Base-by-base conservation (phyloP, 306 rosid species). In the Hylodesmum podocarpum region DNA sequence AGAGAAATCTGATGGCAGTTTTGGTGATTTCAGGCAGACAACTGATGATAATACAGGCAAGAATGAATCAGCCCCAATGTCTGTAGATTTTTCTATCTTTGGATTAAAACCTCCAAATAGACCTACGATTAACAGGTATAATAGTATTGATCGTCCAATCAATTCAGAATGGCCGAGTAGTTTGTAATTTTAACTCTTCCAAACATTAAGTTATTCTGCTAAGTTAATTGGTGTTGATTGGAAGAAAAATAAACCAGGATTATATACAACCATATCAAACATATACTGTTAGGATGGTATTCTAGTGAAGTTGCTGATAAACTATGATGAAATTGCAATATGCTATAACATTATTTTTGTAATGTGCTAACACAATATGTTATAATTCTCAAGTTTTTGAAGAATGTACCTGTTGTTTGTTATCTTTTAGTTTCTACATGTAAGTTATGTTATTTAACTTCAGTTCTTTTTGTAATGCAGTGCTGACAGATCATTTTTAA, bases 91-190 rank as follows among this genome's bases (percentile, higher is more conserved):
- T 82, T 93, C 97, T 65, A 66, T 90, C 65, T 93, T 90, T 88
- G 96, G 90, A 25, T 80, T 88, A 51, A 87, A 90, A 75, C 90
- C 98, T 81, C 93, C 96, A 33, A 89, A 83, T 82, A 90, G 96
- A 76, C 98, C 98, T 72, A 93, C 98, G 21, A 89, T 93, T 71
- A 90, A 87, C 85, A 93, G 98, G 98, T 93, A 83, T 71, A 41
- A 4, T 25, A 43, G 28, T 40, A 37, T 50, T 28, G 53, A 9
- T 29, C 12, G 18, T 66, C 66, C 15, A 44, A 18, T 43, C 55
- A 36, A 58, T 64, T 66, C 73, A 64, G 46, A 67, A 15, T 44
- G 66, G 36, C 24, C 28, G 41, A 36, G 40, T 29, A 43, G 24
- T 66, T 77, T 43, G 72, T 61, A 76, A 34, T 43, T 44, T 63